Percentiles rank a stretch among this genome's conserved stretches.
These are phyloP conservation scores for Cryphonectria radicalis DNA, from an alignment of 2,329 filamentous ascomycete genomes.

Conservation along the genomic window DNA sequence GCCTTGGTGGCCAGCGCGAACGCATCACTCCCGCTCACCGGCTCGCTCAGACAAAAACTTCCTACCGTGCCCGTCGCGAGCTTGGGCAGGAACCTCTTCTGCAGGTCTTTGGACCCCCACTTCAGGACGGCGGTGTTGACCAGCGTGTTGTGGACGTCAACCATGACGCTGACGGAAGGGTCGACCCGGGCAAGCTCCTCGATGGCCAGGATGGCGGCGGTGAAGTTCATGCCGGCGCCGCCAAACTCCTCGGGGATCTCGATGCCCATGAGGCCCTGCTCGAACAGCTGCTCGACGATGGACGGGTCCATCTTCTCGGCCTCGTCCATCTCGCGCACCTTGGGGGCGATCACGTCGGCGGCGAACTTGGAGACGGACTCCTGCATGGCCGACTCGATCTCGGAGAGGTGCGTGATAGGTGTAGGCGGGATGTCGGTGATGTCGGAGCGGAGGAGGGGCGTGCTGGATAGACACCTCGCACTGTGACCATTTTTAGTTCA, in stretches of 20 bases:
- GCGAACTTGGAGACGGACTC: slow-evolving; percentile 92
- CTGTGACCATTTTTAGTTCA: slow-evolving; percentile 32
- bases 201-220: slow-evolving; percentile 91
- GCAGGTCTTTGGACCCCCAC: slow-evolving; percentile 75
- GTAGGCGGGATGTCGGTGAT: slow-evolving; percentile 83
- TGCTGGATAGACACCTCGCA: slow-evolving; percentile 63
- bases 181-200: slow-evolving; percentile 95
- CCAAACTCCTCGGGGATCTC: slow-evolving; percentile 98
- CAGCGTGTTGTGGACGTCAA: slow-evolving; percentile 97
- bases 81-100: slow-evolving; percentile 87
- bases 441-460: slow-evolving; percentile 60
- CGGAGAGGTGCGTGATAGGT: slow-evolving; percentile 89
- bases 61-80: slow-evolving; percentile 89
- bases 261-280: slow-evolving; percentile 95
- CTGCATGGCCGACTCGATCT: slow-evolving; percentile 86
- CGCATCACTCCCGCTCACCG: slow-evolving; percentile 90
- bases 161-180: slow-evolving; percentile 91
- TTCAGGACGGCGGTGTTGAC: slow-evolving; percentile 93
- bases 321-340: slow-evolving; percentile 97
- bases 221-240: slow-evolving; percentile 98
- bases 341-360: slow-evolving; percentile 83
- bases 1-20: slow-evolving; percentile 95
- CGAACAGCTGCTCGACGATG: slow-evolving; percentile 90
- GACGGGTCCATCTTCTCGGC: slow-evolving; percentile 88
- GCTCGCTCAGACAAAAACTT: slow-evolving; percentile 92